Conservation (phyloP, 23 red algal species). For the Gracilariopsis chorda region DNA sequence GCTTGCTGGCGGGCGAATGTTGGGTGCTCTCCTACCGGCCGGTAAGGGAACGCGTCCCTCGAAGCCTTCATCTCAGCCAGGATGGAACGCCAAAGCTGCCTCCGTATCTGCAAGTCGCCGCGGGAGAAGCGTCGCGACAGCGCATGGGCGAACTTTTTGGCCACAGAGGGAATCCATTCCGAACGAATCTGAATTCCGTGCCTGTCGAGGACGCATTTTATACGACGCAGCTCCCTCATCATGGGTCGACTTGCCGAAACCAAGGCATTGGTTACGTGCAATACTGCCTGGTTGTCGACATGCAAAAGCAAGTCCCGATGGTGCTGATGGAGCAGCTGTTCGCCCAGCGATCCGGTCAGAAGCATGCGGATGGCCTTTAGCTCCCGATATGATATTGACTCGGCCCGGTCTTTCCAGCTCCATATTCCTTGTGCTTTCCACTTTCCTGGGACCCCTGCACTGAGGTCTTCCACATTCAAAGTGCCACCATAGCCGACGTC, state of each 20-base stretch:
- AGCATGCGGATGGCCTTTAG: constrained; percentile 8
- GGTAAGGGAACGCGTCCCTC: too few species aligned
- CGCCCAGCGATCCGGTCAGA: not conserved
- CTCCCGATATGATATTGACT: not conserved
- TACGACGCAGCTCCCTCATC: constrained; percentile 11
- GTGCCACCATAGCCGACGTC: constrained; percentile 6
- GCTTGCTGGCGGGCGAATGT: too few species aligned
- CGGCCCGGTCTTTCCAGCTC: not conserved
- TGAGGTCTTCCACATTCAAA: not conserved
- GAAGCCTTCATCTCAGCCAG: too few species aligned
- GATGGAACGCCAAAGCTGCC: too few species aligned
- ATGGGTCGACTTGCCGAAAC: not conserved
- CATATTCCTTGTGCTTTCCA: not conserved
- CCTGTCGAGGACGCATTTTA: not conserved
- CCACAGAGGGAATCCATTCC: not conserved
- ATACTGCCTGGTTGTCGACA: constrained; percentile 50
- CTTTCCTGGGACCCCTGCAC: not conserved
- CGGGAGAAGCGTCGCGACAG: too few species aligned
- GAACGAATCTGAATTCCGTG: not conserved
- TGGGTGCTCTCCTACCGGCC: too few species aligned
- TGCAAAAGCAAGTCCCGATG: not conserved
- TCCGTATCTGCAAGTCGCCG: too few species aligned
- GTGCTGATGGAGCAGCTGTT: not conserved
- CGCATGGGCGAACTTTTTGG: constrained; percentile 4
- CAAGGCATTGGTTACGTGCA: not conserved